A percentile compares a stretch with the other conserved stretches of the same genome.
These are phyloP conservation scores for Paxillus rubicundulus DNA, from an alignment of 768 basidiomycete genomes.

Conservation along the genomic window DNA sequence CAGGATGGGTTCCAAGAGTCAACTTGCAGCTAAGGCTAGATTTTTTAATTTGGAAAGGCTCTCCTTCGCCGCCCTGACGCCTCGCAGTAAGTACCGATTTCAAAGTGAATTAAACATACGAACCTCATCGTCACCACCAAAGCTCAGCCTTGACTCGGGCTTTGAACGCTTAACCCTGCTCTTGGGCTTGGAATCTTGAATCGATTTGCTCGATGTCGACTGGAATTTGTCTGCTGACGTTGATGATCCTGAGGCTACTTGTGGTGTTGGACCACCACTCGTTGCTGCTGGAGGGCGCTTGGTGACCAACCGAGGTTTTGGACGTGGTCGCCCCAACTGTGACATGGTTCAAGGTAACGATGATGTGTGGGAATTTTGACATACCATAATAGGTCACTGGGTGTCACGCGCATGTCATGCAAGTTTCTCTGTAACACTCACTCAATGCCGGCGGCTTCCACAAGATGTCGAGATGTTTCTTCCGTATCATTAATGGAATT, in stretches of 20 bases:
- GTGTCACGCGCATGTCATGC: conserved; percentile 25
- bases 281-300: conserved; percentile 20
- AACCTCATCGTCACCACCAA: conserved; percentile 72
- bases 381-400: not conserved
- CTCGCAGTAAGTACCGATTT: conserved; percentile 23
- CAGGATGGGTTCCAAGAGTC: conserved; percentile 51
- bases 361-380: conserved; percentile 29
- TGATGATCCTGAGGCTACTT: conserved; percentile 13
- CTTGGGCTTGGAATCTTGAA: conserved; percentile 69
- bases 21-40: conserved; percentile 71
- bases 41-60: conserved; percentile 79
- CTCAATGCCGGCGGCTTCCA: too few species aligned
- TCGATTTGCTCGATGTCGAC: conserved; percentile 31
- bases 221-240: conserved; percentile 4
- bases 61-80: conserved; percentile 52
- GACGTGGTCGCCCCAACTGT: conserved; percentile 40
- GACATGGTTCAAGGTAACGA: conserved; percentile 20
- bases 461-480: conserved; percentile 13
- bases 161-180: conserved; percentile 66
- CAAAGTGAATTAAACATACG: conserved; percentile 18
- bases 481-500: conserved; percentile 21
- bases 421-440: not conserved
- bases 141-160: conserved; percentile 70
- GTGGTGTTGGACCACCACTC: not conserved
- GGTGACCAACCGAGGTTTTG: conserved; percentile 50